Conservation (phyloP, 2,329 filamentous ascomycete species). For the Pyricularia pennisetigena region DNA sequence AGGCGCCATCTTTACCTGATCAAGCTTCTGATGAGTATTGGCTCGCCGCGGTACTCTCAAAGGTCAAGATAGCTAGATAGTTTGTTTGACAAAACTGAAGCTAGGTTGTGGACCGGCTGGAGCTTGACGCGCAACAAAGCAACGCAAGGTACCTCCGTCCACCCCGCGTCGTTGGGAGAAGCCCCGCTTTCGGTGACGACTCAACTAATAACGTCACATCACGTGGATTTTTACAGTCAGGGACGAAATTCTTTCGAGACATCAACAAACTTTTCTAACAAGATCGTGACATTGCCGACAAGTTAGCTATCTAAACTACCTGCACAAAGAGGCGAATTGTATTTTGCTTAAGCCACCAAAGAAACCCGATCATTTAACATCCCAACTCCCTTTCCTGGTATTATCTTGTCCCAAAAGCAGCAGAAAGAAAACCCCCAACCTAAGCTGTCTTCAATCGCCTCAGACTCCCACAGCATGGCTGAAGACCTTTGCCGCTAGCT, state of each 20-base stretch:
- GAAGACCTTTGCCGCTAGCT: slow-evolving; percentile 80
- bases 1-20: background rate
- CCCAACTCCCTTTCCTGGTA: background rate
- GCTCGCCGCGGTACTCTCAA: background rate
- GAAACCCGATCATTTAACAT: background rate
- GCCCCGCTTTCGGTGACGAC: background rate
- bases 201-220: background rate
- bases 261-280: background rate
- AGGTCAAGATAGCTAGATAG: background rate
- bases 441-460: background rate
- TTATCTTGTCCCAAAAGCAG: background rate
- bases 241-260: background rate
- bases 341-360: background rate
- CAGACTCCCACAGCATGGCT: slow-evolving; percentile 60
- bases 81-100: background rate
- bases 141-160: background rate
- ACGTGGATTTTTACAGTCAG: background rate
- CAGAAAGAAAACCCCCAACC: background rate
- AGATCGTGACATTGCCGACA: background rate
- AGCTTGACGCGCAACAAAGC: background rate
- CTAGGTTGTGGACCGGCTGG: background rate
- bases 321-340: background rate
- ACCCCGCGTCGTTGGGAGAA: background rate
- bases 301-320: background rate
- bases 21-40: background rate